Conservation (phyloP, 2,329 filamentous ascomycete species). For the Cryphonectria naterciae region DNA sequence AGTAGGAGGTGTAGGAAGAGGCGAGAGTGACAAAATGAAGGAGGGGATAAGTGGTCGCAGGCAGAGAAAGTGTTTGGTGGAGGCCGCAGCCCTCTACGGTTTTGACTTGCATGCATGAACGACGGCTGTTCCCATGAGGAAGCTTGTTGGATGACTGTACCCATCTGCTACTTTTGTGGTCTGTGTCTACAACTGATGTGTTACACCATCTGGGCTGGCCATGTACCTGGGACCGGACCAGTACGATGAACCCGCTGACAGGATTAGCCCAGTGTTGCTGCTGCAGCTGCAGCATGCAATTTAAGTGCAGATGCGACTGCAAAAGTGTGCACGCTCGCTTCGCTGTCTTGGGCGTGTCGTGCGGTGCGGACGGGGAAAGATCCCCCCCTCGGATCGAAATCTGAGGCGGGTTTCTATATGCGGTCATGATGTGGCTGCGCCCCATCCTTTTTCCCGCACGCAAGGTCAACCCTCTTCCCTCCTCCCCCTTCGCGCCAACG, state of each 20-base stretch:
- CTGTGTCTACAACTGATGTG: background rate
- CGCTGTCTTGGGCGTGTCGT: background rate
- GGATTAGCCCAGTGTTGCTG: background rate
- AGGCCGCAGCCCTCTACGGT: background rate
- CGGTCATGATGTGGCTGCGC: conserved; percentile 26
- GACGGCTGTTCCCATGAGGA: background rate
- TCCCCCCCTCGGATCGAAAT: conserved; percentile 11
- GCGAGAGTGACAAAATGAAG: background rate
- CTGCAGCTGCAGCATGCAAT: background rate
- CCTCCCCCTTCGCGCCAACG: background rate
- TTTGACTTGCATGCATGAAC: conserved; percentile 15
- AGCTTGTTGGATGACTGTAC: conserved; percentile 11
- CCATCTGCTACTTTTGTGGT: background rate
- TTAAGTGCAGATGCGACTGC: background rate
- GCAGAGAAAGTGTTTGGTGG: background rate
- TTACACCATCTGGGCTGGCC: conserved; percentile 5
- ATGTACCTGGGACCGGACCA: background rate
- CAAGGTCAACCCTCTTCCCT: background rate
- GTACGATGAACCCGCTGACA: conserved; percentile 2
- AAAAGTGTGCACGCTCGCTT: background rate
- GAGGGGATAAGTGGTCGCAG: background rate
- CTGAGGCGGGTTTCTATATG: conserved; percentile 21
- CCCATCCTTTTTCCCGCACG: conserved; percentile 18
- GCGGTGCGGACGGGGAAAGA: background rate
- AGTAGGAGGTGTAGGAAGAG: background rate